A percentile compares a stretch with the other conserved stretches of the same genome.
Evolutionary conservation across 257 asterid genomes (phyloP).

Genomic region (Solanum appendiculatum): DNA sequence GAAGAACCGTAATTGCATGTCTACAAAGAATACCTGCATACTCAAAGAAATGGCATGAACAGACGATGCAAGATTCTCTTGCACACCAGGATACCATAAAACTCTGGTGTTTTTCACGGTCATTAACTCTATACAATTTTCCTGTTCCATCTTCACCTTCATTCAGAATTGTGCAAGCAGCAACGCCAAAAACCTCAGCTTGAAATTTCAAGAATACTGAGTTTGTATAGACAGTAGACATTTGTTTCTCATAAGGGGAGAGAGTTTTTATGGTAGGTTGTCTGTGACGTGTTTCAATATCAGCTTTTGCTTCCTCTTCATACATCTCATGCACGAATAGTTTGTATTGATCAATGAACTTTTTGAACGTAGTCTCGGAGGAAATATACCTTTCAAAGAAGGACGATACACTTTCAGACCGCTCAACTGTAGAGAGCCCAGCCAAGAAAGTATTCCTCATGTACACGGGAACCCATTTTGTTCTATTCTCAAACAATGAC

Average conservation of each 20-base stretch:
- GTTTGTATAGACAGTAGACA: constrained; percentile 32
- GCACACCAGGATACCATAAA: constrained; percentile 25
- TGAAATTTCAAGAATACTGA: constrained; percentile 29
- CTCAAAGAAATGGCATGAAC: constrained; percentile 37
- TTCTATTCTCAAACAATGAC: neutral
- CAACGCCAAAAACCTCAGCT: constrained; percentile 28
- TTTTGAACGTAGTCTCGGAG: constrained; percentile 16
- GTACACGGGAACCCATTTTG: neutral
- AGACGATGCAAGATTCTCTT: constrained; percentile 7
- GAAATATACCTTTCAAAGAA: neutral
- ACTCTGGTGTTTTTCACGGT: constrained; percentile 17
- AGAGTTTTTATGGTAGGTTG: constrained; percentile 11
- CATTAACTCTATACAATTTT: constrained; percentile 12
- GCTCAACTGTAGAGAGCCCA: neutral
- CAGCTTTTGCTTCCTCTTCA: constrained; percentile 29
- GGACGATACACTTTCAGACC: neutral
- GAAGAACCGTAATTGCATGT: constrained; percentile 33
- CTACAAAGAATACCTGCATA: constrained; percentile 36
- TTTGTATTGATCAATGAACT: constrained; percentile 23
- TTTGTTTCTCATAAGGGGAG: constrained; percentile 41
- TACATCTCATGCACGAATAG: constrained; percentile 15
- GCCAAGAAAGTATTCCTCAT: neutral
- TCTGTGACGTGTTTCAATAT: constrained; percentile 10
- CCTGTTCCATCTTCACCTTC: constrained; percentile 16
- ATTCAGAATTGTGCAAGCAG: constrained; percentile 17